Base-by-base conservation (phyloP, 2,329 filamentous ascomycete species). In the Colletotrichum incanum region DNA sequence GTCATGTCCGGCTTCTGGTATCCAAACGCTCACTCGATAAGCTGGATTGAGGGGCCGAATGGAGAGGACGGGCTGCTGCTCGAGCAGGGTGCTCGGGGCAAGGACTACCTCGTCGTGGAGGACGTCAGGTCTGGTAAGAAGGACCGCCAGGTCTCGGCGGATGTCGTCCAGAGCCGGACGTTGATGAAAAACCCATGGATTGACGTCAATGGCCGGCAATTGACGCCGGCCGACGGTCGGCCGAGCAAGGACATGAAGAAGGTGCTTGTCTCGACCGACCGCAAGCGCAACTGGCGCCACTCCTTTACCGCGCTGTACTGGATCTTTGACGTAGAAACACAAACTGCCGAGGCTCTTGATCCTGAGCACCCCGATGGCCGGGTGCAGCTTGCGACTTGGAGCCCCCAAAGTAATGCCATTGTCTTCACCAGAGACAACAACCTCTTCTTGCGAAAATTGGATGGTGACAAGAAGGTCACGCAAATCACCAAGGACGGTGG, bases 391-490 rank as follows among this genome's bases (percentile, higher is more conserved):
- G 96, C 96, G 9, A 91, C 90, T 41, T 98, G 96, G 95, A 97
- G 94, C 68, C 96, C 96, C 0, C 89, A 90, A 64, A 95, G 95
- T 75, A 91, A 98, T 80, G 92, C 94, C 1, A 84, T 99, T 4
- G 93, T 94, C n/a, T 99, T 96, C 80, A 97, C 95, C 1, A 88
- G 93, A 75, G 89, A 95, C 73, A 98, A 99, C 83, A 98, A 99
- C 80, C 85, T 99, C 77, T 98, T 91, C 79, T 84, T 98, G 55
- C 92, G 96, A 63, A 91, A 90, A 4, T 75, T 90, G 16, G 77
- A 73, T 8, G 83, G 79, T 43, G 89, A 88, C 5, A 84, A 89
- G 26, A 83, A 87, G 20, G 88, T 94, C 5, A 86, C 88, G 6
- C 90, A 93, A 73, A 93, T 99, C 76, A 98, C 96, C 1, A 90